Evolutionary conservation across 1,139 yeast species (phyloP).

Genomic region (Scheffersomyces illinoinensis): DNA sequence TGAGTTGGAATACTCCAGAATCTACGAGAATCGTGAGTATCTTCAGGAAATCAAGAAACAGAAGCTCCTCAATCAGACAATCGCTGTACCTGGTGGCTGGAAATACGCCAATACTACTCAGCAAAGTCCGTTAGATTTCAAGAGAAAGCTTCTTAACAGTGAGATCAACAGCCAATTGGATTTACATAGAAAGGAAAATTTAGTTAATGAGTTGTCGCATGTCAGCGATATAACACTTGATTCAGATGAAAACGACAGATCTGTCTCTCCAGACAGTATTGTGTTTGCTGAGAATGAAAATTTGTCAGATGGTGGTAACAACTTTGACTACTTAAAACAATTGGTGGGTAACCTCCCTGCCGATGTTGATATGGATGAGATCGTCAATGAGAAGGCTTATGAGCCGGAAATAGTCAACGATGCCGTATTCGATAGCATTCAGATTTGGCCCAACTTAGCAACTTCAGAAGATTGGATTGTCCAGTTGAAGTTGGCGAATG

Average conservation of each 20-base stretch:
- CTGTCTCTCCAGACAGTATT: conserved; percentile 9
- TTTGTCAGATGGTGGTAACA: conserved; percentile 14
- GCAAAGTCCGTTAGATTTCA: conserved; percentile 23
- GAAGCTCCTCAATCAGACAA: conserved; percentile 27
- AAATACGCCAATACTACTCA: conserved; percentile 14
- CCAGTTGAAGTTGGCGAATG: conserved; percentile 60
- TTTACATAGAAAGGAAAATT: conserved; percentile 18
- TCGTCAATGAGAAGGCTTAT: conserved; percentile 63
- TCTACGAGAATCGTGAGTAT: conserved; percentile 29
- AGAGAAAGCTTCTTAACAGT: conserved; percentile 25
- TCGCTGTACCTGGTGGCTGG: conserved; percentile 43
- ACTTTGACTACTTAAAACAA: conserved; percentile 37
- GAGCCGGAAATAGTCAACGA: conserved; percentile 58
- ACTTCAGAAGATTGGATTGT: conserved; percentile 62
- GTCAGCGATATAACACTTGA: conserved; percentile 35
- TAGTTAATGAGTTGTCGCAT: conserved; percentile 21
- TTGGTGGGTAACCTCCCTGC: conserved; percentile 33
- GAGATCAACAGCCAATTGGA: conserved; percentile 30
- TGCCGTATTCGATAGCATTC: conserved; percentile 31
- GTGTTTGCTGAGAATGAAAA: conserved; percentile 9
- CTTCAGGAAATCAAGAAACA: conserved; percentile 39
- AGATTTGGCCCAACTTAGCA: conserved; percentile 40
- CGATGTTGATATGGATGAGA: conserved; percentile 35
- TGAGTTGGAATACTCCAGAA: conserved; percentile 25
- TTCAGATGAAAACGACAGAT: conserved; percentile 16